Base-by-base conservation (phyloP, 2,329 filamentous ascomycete species). In the Diaporthe humulicola region DNA sequence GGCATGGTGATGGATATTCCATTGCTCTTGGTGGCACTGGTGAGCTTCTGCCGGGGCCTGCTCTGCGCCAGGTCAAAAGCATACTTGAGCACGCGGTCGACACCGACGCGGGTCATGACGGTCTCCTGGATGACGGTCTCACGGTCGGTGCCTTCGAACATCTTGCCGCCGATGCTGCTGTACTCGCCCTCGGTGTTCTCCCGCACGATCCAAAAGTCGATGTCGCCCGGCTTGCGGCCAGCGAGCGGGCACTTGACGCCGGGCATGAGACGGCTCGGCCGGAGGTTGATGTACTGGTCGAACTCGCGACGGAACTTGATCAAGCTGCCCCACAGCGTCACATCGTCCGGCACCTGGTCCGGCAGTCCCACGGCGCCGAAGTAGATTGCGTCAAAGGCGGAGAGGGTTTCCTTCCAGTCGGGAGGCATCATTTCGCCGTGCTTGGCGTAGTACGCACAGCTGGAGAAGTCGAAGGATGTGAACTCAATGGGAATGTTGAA, bases 251-350 rank as follows among this genome's bases (percentile, higher is more conserved):
- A 91, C 56, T 85, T 82, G 0, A 91, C 90, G 10, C 91, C 91
- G 0, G 87, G 88, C 79, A 93, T 87, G 42, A 92, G 86, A 15
- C 89, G 88, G 2, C 90, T 92, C 0, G 92, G 93, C 0, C 92
- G 88, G 0, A 94, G 87, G 77, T 93, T 94, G 77, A 93, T 88
- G 78, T 93, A 94, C 79, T 93, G 91, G 76, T 93, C 91, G 60
- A 94, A 87, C 50, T 90, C 87, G 70, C 93, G 90, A 50, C 92
- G 89, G 78, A 94, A 93, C 25, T 91, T 91, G 10, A 94, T 85
- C 58, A 93, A 89, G 42, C 93, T 87, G 10, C 88, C 88, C 92
- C 92, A 94, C 1, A 94, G 88, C 0, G 90, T 90, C 74, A 93
- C 89, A 76, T 93, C 89, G 77, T 94, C 92, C 1, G 92, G 91